phyloP scores from a whole-genome alignment of 1,284 basidiomycete species.

The Golubevia sp. region DNA sequence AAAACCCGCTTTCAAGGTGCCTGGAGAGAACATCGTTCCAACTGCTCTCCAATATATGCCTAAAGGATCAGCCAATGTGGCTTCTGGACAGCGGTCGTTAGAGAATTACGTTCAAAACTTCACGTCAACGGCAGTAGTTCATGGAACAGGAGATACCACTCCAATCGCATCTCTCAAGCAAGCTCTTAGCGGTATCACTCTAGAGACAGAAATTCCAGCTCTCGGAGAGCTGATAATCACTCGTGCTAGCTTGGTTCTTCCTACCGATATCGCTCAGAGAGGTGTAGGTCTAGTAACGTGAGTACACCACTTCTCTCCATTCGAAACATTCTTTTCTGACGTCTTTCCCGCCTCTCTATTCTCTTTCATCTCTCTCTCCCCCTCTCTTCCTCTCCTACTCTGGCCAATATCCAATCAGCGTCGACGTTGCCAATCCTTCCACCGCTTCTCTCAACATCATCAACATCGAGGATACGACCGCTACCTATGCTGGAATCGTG shows the following conservation, averaged over 20 bases:
- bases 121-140: constrained; percentile 34
- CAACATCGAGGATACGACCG: constrained; percentile 35
- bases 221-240: constrained; percentile 48
- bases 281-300: constrained; percentile 1
- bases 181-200: constrained; percentile 46
- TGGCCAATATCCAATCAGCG: too few species aligned
- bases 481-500: constrained; percentile 39
- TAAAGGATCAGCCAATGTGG: constrained; percentile 34
- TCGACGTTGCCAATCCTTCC: constrained; percentile 52
- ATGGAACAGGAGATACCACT: constrained; percentile 43
- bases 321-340: too few species aligned
- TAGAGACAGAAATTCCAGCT: constrained; percentile 47
- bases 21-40: constrained; percentile 45
- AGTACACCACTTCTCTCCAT: background rate
- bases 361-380: background rate
- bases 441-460: constrained; percentile 56
- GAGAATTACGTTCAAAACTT: constrained; percentile 59
- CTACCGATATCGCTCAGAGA: constrained; percentile 33
- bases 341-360: background rate
- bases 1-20: too few species aligned
- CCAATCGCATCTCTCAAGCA: constrained; percentile 52
- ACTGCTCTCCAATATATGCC: constrained; percentile 51
- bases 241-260: constrained; percentile 33
- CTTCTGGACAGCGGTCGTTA: constrained; percentile 46
- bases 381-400: background rate